Evolutionary conservation across 257 asterid genomes (phyloP), one percentile per base, ranked within the genome.

Genomic region (Verbascum thapsus): DNA sequence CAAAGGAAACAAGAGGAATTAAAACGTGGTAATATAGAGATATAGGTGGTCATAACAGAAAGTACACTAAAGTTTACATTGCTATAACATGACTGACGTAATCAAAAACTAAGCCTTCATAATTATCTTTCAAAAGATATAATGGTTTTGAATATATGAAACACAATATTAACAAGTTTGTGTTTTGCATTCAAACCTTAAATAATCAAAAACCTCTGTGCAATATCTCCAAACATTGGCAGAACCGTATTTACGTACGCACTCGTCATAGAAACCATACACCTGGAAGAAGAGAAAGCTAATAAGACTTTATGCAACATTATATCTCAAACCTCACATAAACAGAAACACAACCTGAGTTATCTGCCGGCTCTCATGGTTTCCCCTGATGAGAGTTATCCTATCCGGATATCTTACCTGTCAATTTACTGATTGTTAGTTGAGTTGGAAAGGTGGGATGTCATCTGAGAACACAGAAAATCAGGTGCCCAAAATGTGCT

Each of bases 171-270:
- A 37, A 39, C 38, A 51, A 47, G 10, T 64, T 17, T 53, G 51
- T 40, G 6, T 19, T 53, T 44, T 51, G 12, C 53, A 52, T 42
- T 41, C 55, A 22, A 69, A 92, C 99, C 99, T 89, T 53, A 92
- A 64, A 67, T 92, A 92, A 75, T 92, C 99, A 82, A 92, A 87
- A 61, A 92, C 80, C 55, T 92, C 97, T 1, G 99, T 92, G 89
- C 99, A 92, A 75, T 89, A 92, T 92, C 99, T 83, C 99, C 99
- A 92, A 49, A 92, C 99, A 51, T 92, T 92, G 58, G 79, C 82
- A 20, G 99, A 89, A 63, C 97, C 96, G 42, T 92, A 92, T 70
- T 92, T 92, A 70, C 97, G 94, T 15, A 89, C 72, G 83, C 99
- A 92, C 84, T 92, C 99, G n/a, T 92, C 99, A 67, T 89, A 92